Percentiles rank a stretch among this genome's conserved stretches.
phyloP scores from a whole-genome alignment of 768 basidiomycete genomes.

The Epithele typhae region DNA sequence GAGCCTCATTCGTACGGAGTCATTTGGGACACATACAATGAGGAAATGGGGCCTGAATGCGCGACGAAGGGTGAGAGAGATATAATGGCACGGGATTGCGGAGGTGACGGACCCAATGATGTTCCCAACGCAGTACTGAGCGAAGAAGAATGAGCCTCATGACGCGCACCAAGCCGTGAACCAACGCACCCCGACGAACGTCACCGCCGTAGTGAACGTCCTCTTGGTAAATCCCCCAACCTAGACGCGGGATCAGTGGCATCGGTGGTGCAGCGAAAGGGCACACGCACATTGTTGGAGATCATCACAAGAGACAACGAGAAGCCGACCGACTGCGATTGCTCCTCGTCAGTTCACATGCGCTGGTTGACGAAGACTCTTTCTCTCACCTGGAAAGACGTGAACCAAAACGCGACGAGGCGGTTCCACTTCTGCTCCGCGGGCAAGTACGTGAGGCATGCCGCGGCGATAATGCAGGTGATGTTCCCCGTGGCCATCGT shows the following conservation, averaged over 20 bases:
- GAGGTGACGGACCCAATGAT: conserved; percentile 10
- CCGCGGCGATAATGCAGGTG: conserved; percentile 30
- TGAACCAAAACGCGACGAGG: conserved; percentile 31
- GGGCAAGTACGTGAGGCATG: conserved; percentile 27
- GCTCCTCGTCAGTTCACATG: neutral
- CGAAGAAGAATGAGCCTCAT: too few species aligned
- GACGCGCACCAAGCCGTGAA: neutral
- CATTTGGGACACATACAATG: conserved; percentile 3
- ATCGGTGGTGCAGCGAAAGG: too few species aligned
- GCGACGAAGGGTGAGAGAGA: neutral
- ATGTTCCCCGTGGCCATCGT: conserved; percentile 21
- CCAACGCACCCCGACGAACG: conserved; percentile 22
- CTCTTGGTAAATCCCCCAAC: conserved; percentile 28
- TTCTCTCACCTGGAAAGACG: conserved; percentile 19
- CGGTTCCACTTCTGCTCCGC: conserved; percentile 25
- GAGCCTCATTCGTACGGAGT: neutral
- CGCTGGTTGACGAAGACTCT: too few species aligned
- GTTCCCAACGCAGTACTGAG: conserved; percentile 16
- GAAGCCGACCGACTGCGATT: conserved; percentile 21
- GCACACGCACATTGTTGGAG: conserved; percentile 20
- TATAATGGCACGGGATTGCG: too few species aligned
- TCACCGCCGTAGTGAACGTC: conserved; percentile 25
- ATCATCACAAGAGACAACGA: conserved; percentile 26
- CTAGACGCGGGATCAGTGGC: conserved; percentile 3
- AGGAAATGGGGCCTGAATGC: conserved; percentile 11